These are phyloP conservation scores for Linum lewisii DNA, from an alignment of 345 rosid genomes.

Conservation along the genomic window DNA sequence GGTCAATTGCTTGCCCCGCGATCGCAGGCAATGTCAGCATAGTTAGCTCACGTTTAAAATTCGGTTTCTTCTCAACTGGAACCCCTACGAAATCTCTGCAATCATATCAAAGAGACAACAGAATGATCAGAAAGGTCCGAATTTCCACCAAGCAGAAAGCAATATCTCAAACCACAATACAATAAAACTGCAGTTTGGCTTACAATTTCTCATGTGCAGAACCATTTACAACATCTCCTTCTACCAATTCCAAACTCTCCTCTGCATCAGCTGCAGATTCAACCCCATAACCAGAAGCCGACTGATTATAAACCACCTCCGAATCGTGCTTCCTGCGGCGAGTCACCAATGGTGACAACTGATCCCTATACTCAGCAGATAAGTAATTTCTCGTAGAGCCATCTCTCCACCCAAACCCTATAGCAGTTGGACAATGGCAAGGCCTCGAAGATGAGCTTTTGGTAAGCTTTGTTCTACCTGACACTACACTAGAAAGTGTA, in stretches of 20 bases:
- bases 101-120: conserved; percentile 9
- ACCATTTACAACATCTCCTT: conserved; percentile 20
- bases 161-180: conserved; percentile 9
- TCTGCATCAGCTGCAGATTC: conserved; percentile 31
- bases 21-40: conserved; percentile 83
- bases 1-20: conserved; percentile 89
- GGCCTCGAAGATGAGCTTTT: conserved; percentile 13
- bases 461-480: conserved; percentile 16
- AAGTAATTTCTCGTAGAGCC: conserved; percentile 8
- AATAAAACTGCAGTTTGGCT: conserved; percentile 14
- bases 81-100: conserved; percentile 32
- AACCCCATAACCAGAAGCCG: conserved; percentile 33
- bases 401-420: conserved; percentile 18
- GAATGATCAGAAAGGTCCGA: conserved; percentile 7
- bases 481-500: conserved; percentile 26
- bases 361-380: conserved; percentile 17
- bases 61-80: conserved; percentile 19
- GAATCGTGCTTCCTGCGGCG: conserved; percentile 22
- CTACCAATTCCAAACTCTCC: conserved; percentile 15
- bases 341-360: conserved; percentile 22
- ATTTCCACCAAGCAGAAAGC: background rate
- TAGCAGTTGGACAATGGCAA: conserved; percentile 13
- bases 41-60: conserved; percentile 57
- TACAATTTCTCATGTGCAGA: conserved; percentile 32
- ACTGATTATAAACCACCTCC: conserved; percentile 27